Conservation (phyloP, 2,329 filamentous ascomycete genomes). For the Purpureocillium lavendulum region DNA sequence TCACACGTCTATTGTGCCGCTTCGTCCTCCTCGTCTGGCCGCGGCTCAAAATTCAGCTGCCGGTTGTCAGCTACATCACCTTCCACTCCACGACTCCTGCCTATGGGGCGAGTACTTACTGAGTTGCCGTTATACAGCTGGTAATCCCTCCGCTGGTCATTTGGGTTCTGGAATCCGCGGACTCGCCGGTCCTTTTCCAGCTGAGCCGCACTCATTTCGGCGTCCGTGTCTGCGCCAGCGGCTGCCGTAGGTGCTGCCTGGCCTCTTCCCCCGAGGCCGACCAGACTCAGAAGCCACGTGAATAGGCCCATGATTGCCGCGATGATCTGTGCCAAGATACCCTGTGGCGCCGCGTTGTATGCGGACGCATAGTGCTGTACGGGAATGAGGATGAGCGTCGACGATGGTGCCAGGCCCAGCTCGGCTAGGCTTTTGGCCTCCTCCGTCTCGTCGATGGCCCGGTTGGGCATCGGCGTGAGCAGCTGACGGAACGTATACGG, state of each 20-base stretch:
- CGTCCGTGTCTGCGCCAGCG: not conserved
- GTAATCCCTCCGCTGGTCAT: conserved; percentile 46
- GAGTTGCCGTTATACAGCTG: conserved; percentile 91
- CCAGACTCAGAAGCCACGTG: conserved; percentile 24
- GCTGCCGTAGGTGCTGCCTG: not conserved
- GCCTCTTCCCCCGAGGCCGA: conserved; percentile 15
- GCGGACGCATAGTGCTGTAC: conserved; percentile 41
- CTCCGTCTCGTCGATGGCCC: conserved; percentile 64
- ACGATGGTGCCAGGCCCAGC: conserved; percentile 67
- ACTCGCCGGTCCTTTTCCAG: conserved; percentile 14
- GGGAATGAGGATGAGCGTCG: conserved; percentile 75
- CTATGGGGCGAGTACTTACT: conserved; percentile 39
- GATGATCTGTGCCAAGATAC: conserved; percentile 20
- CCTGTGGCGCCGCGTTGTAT: conserved; percentile 23
- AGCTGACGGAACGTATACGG: conserved; percentile 84
- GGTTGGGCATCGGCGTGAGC: conserved; percentile 68
- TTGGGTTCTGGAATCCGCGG: conserved; percentile 33
- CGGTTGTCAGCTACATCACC: not conserved
- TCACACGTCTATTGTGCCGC: conserved; percentile 10
- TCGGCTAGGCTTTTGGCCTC: conserved; percentile 61
- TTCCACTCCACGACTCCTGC: too few relatives aligned
- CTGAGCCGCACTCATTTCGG: conserved; percentile 7
- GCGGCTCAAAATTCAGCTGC: conserved; percentile 62
- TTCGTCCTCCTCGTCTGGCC: conserved; percentile 47
- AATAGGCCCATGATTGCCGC: conserved; percentile 23